Evolutionary conservation across 352 stramenopile genomes (phyloP).

Genomic region (Globisporangium okanoganense): DNA sequence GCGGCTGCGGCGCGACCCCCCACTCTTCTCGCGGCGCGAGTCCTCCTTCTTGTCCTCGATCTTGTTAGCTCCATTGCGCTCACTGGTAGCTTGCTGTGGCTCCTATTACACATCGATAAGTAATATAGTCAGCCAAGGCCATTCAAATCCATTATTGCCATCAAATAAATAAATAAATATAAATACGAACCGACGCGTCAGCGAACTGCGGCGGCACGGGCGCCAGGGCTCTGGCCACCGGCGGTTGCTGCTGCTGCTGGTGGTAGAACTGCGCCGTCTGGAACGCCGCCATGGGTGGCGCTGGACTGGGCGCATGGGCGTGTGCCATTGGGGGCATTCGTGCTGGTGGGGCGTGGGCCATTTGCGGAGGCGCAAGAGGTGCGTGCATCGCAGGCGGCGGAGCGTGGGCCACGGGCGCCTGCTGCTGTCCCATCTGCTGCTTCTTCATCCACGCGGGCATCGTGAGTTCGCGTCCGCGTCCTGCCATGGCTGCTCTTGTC

Average conservation of each 20-base stretch:
- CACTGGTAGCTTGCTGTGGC: neutral
- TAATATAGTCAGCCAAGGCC: neutral
- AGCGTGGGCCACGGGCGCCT: constrained; percentile 8
- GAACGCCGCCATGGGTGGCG: neutral
- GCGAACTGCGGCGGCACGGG: constrained; percentile 49
- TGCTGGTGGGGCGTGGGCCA: no score
- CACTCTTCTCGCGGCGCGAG: constrained; percentile 11
- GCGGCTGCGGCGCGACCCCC: neutral
- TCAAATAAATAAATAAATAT: neutral
- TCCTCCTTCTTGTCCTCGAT: constrained; percentile 10
- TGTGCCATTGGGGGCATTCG: neutral
- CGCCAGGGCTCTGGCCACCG: neutral
- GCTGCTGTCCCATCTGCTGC: constrained; percentile 61
- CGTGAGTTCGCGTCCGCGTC: constrained; percentile 77
- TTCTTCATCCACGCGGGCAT: constrained; percentile 89
- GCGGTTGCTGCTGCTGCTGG: constrained; percentile 8
- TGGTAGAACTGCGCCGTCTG: constrained; percentile 3
- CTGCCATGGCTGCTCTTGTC: constrained; percentile 39
- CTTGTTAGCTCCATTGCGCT: constrained; percentile 10
- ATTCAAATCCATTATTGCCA: neutral
- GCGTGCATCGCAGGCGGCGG: constrained; percentile 4
- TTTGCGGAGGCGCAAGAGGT: constrained; percentile 7
- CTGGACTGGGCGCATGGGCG: neutral
- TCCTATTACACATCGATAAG: neutral
- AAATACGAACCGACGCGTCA: constrained; percentile 46